Base-by-base conservation (phyloP, 495 filamentous ascomycete genomes). In the Talaromyces adpressus region DNA sequence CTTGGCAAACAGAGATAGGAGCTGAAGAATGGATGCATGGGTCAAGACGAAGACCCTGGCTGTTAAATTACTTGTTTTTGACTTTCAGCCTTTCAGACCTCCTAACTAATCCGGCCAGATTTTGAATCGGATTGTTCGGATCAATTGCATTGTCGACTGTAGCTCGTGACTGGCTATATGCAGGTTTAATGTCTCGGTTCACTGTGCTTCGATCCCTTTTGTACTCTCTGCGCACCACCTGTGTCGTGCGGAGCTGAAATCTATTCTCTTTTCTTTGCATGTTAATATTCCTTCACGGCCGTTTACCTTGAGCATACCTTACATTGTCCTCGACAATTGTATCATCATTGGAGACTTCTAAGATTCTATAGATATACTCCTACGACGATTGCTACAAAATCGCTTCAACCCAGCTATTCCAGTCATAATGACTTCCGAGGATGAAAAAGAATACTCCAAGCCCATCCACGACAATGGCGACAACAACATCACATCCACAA, bases 371-470 rank as follows among this genome's bases (percentile, higher is more conserved):
- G 6, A 49, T 20, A 49, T 49, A 7, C 45, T 18, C 18, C 45
- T 20, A 18, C n/a, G 5, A 49, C 6, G 22, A 49, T 1, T 49
- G 45, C 45, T 41, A 16, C 36, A 41, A 2, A 41, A 41, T 41
- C 11, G 11, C 36, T 16, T 16, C 41, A 20, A 49, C 16, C 18
- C 3, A 18, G 45, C n/a, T 49, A 49, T 20, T 18, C 18, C 45
- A 49, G 45, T 49, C 45, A 49, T 49, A 49, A 49, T 58, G 56
- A 20, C 56, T 22, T 32, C 56, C 27, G 56, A 58, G 27, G 56
- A 58, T 25, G 56, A 58, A 22, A 36, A 58, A 8, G 56, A 58
- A 6, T 58, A 16, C 30, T 58, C 30, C 56, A 58, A 58, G 23
- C 56, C 29, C 20, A 36, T 58, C 14, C 56, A 58, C 56, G 27